Conservation (phyloP, 495 filamentous ascomycete genomes). For the Tuber brumale region DNA sequence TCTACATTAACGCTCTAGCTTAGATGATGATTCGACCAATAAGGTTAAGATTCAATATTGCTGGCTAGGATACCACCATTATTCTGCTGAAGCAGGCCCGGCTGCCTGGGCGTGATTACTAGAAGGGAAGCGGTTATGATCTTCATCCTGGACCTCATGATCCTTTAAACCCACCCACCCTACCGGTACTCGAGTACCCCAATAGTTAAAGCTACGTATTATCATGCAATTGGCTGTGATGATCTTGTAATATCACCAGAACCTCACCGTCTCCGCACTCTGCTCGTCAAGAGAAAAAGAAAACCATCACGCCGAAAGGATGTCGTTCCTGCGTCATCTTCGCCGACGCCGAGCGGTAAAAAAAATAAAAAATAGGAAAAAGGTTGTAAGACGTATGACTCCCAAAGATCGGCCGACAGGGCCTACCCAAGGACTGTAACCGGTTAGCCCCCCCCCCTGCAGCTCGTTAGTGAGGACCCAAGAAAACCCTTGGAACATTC, state of each 20-base stretch:
- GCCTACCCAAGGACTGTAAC: background rate
- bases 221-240: background rate
- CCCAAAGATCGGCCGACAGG: background rate
- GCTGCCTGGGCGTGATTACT: background rate
- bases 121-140: background rate
- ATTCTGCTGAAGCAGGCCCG: background rate
- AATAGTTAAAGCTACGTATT: background rate
- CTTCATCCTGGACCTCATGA: background rate
- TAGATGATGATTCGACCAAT: background rate
- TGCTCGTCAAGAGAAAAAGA: background rate
- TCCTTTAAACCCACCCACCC: background rate
- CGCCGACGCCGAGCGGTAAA: background rate
- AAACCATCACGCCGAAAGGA: background rate
- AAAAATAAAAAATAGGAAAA: background rate
- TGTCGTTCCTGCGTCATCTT: background rate
- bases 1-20: background rate
- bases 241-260: background rate
- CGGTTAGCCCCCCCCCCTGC: background rate
- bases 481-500: background rate
- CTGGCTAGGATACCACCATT: background rate
- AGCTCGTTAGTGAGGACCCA: background rate
- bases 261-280: background rate
- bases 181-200: background rate
- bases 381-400: background rate
- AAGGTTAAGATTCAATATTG: background rate